Conservation (phyloP, 2,329 filamentous ascomycete genomes). For the Fusarium coffeatum region DNA sequence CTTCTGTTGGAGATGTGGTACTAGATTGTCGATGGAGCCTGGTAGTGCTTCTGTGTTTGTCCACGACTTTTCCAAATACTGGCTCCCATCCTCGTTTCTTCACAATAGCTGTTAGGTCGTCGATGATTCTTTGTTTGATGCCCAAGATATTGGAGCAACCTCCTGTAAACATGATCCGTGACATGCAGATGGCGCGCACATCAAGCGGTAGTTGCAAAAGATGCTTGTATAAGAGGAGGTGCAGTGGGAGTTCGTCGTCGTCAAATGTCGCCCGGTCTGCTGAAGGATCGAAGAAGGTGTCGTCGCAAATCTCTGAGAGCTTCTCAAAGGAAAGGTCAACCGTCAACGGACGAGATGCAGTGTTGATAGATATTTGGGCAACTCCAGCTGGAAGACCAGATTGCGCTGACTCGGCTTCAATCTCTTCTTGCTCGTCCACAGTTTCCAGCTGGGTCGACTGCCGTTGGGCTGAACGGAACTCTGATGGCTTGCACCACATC, state of each 20-base stretch:
- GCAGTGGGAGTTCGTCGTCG: constrained; percentile 86
- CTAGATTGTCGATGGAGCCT: constrained; percentile 54
- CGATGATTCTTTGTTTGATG: constrained; percentile 78
- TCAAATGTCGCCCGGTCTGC: constrained; percentile 72
- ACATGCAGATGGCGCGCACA: constrained; percentile 85
- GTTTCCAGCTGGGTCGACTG: constrained; percentile 58
- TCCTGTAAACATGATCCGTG: constrained; percentile 87
- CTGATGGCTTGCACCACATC: constrained; percentile 74
- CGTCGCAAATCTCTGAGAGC: constrained; percentile 80
- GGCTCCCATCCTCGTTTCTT: constrained; percentile 79
- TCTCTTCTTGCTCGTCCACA: constrained; percentile 69
- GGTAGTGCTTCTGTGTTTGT: constrained; percentile 61
- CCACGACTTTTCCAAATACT: constrained; percentile 76
- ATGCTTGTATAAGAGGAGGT: constrained; percentile 78
- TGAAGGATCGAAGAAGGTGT: constrained; percentile 74
- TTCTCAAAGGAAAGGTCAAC: constrained; percentile 75
- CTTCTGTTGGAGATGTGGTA: constrained; percentile 30
- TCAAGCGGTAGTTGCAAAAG: constrained; percentile 83
- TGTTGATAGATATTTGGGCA: constrained; percentile 60
- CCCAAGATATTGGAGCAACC: constrained; percentile 84
- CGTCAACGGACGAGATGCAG: constrained; percentile 62
- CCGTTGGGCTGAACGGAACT: constrained; percentile 49
- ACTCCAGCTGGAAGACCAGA: constrained; percentile 42
- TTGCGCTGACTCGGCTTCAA: constrained; percentile 51
- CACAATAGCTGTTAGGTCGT: constrained; percentile 77